Evolutionary conservation across 352 stramenopile species (phyloP).

Genomic region (Phytopythium litorale): DNA sequence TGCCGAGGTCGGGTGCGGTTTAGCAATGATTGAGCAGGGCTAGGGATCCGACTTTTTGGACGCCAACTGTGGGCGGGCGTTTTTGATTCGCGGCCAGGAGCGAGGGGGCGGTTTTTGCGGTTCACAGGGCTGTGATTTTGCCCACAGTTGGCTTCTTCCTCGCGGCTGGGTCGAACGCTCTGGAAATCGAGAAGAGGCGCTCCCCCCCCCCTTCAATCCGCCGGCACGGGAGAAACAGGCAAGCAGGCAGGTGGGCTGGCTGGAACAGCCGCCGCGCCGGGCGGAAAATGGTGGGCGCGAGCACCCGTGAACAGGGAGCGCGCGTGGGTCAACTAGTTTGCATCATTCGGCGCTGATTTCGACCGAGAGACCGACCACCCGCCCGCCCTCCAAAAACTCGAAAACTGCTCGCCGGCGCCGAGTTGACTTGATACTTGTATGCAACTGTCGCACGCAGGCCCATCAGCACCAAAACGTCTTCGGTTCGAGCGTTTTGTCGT

Average conservation of each 20-base stretch:
- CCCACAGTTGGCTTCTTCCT: background rate
- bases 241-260: too few species aligned
- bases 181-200: background rate
- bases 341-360: too few species aligned
- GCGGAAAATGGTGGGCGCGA: too few species aligned
- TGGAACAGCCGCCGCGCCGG: too few species aligned
- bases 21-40: background rate
- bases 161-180: background rate
- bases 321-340: too few species aligned
- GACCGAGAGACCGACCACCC: too few species aligned
- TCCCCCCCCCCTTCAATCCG: background rate
- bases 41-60: conserved; percentile 3
- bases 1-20: background rate
- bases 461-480: background rate
- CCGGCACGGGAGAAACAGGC: too few species aligned
- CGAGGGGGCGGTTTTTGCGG: background rate
- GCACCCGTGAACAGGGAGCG: too few species aligned
- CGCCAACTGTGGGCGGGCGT: background rate
- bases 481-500: background rate
- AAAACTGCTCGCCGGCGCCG: too few species aligned
- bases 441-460: background rate
- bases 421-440: background rate
- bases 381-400: too few species aligned
- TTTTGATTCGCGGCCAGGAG: background rate
- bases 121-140: background rate